Conservation (phyloP, 129 eudicot genomes). For the Arctium minus region DNA sequence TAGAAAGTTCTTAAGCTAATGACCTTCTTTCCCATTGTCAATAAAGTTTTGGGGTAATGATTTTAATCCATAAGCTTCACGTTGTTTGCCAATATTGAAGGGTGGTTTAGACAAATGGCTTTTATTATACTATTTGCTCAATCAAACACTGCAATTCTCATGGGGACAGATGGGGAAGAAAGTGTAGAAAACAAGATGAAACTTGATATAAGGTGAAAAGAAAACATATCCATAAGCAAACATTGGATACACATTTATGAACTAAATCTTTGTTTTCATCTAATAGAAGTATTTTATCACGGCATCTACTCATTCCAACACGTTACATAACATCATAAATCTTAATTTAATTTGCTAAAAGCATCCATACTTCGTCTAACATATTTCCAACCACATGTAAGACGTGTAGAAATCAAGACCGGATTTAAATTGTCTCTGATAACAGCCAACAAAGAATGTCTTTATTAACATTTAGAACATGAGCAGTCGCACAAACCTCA, state of each 20-base stretch:
- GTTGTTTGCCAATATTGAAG: background rate
- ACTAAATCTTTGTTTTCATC: background rate
- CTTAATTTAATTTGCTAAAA: background rate
- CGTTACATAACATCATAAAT: background rate
- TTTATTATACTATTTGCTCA: background rate
- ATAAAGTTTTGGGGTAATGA: background rate
- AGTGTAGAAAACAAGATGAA: background rate
- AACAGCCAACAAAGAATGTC: background rate
- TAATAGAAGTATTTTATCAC: background rate
- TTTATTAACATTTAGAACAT: background rate
- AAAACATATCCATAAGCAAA: background rate
- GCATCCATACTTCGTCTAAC: background rate
- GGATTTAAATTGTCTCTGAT: background rate
- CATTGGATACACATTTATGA: background rate
- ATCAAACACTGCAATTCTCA: background rate
- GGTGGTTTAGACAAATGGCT: background rate
- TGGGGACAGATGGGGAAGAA: background rate
- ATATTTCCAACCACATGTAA: background rate
- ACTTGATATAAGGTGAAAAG: background rate
- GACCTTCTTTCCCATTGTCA: background rate
- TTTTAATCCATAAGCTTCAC: constrained; percentile 1
- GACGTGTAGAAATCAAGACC: background rate
- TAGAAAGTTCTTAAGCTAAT: background rate
- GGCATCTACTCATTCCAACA: background rate
- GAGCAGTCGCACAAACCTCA: too few relatives aligned